These are phyloP conservation scores for Hibiscus syriacus DNA, from an alignment of 345 rosid genomes.

Conservation along the genomic window DNA sequence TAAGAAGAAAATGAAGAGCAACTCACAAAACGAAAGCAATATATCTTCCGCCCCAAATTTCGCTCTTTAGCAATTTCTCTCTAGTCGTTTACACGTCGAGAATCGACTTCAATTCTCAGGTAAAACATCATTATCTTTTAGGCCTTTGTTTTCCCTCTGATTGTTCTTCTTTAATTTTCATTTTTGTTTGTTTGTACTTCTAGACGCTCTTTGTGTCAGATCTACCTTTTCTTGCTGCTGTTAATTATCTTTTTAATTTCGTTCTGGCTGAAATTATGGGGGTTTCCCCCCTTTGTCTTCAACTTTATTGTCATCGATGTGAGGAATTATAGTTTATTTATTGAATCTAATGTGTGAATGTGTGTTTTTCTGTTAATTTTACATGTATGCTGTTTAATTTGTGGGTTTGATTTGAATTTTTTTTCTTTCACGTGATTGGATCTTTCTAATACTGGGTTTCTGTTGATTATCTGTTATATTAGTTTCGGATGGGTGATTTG, in stretches of 20 bases:
- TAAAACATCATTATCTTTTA: background rate
- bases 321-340: background rate
- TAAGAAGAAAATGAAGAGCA: background rate
- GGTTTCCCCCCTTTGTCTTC: background rate
- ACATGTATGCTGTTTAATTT: background rate
- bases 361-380: background rate
- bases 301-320: background rate
- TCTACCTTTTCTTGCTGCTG: background rate
- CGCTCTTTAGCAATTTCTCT: background rate
- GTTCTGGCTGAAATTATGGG: background rate
- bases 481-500: background rate
- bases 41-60: background rate
- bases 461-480: background rate
- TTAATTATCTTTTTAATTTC: background rate
- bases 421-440: background rate
- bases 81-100: background rate
- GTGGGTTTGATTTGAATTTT: background rate
- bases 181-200: background rate
- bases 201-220: background rate
- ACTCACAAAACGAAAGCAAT: constrained; percentile 12
- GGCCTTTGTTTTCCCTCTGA: background rate
- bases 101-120: background rate
- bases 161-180: background rate
- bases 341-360: background rate
- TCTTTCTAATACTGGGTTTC: background rate